These are phyloP conservation scores for Xylariaceae sp. DNA, from an alignment of 2,329 filamentous ascomycete species.

Conservation along the genomic window DNA sequence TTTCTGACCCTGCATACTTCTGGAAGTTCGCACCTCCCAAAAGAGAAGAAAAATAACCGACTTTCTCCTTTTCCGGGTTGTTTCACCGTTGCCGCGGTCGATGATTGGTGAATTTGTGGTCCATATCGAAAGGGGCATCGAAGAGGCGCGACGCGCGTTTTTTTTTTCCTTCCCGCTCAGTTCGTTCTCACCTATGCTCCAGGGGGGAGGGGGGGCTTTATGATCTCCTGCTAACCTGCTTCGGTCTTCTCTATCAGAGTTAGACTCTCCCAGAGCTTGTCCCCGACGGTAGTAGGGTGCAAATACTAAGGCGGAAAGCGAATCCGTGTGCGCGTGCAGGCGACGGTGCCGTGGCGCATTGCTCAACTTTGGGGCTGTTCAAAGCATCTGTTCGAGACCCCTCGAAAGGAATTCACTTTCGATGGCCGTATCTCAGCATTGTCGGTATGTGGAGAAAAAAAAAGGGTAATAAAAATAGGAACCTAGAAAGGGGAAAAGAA, in stretches of 20 bases:
- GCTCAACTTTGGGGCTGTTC: too few relatives aligned
- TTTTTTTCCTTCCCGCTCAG: background rate
- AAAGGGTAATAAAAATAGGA: background rate
- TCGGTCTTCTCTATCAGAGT: background rate
- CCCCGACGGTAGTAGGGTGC: background rate
- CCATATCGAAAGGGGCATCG: background rate
- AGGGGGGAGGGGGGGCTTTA: background rate
- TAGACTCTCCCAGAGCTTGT: background rate
- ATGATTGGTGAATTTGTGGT: background rate
- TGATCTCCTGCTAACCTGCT: background rate
- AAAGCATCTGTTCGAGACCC: too few relatives aligned
- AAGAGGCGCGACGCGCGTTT: background rate
- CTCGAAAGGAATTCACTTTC: too few relatives aligned
- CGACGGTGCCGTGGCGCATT: too few relatives aligned
- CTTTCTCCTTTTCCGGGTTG: background rate
- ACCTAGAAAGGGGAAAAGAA: background rate
- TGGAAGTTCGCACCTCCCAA: background rate
- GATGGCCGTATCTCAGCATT: background rate
- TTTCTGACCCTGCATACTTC: background rate
- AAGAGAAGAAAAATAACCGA: background rate
- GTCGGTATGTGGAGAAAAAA: background rate
- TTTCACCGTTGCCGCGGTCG: background rate
- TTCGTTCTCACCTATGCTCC: background rate
- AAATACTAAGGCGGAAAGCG: background rate
- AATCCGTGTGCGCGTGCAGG: too few relatives aligned